phyloP scores from a whole-genome alignment of 495 filamentous ascomycete species.

The Aeminium ludgeri region DNA sequence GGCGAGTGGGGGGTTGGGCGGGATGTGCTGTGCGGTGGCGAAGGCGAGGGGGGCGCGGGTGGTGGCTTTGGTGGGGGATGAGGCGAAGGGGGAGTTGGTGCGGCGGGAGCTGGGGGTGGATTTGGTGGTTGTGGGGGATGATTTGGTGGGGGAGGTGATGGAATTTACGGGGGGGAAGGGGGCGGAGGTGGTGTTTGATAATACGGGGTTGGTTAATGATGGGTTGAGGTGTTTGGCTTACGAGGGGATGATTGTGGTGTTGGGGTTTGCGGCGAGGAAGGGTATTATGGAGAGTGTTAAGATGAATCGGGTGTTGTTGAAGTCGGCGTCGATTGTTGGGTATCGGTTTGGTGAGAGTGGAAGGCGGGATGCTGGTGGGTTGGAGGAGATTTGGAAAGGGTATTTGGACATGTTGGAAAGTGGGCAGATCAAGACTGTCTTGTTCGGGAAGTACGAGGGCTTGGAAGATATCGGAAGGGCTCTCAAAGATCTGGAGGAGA shows the following conservation, averaged over 20 bases:
- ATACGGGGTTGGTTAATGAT: slow-evolving; percentile 21
- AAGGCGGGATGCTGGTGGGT: slow-evolving; percentile 17
- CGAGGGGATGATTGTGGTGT: slow-evolving; percentile 19
- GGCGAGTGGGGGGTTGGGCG: slow-evolving; percentile 24
- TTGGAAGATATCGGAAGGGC: slow-evolving; percentile 17
- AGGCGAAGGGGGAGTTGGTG: slow-evolving; percentile 17
- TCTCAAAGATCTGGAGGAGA: slow-evolving; percentile 15
- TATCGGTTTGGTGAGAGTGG: slow-evolving; percentile 27
- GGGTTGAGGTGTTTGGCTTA: slow-evolving; percentile 19
- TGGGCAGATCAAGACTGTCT: slow-evolving; percentile 20
- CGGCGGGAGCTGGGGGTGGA: slow-evolving; percentile 22
- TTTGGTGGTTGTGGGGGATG: slow-evolving; percentile 15
- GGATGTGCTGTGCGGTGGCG: slow-evolving; percentile 22
- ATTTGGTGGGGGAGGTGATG: slow-evolving; percentile 17
- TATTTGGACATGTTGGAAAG: slow-evolving; percentile 20
- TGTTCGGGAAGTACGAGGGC: slow-evolving; percentile 21
- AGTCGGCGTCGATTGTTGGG: slow-evolving; percentile 18
- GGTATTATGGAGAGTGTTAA: slow-evolving; percentile 23
- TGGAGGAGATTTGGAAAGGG: slow-evolving; percentile 20
- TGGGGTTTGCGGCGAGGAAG: slow-evolving; percentile 24
- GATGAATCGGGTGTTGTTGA: slow-evolving; percentile 23
- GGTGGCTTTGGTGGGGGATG: slow-evolving; percentile 16
- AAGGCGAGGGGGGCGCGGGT: slow-evolving; percentile 20
- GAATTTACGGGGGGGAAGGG: slow-evolving; percentile 21
- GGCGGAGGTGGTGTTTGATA: slow-evolving; percentile 26